Evolutionary conservation across 164 flowering plant species (phyloP), one percentile per base, ranked within the genome.

Genomic region (Aristolochia fimbriata): DNA sequence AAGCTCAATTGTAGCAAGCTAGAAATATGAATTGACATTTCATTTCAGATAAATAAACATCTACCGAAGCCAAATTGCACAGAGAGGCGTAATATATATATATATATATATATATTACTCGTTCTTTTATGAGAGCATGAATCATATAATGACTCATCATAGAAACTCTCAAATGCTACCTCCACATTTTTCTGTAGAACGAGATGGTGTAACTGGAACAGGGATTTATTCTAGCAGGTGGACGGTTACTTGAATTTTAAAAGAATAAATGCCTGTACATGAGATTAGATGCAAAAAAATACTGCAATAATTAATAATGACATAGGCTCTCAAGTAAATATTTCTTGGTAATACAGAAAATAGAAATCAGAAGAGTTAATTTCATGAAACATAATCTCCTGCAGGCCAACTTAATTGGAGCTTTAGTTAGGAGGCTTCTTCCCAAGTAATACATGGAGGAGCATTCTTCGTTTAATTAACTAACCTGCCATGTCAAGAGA

Each of bases 401-500:
- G 85, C 96, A 70, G 98, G 96, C 98, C 98, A 92, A 62, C 71
- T 76, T 87, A 20, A 96, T 92, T 47, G 90, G n/a, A n/a, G n/a
- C n/a, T n/a, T n/a, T n/a, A 57, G 20, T 57, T 19, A 41, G 46
- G 58, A 21, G 20, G 30, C 15, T 13, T 24, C 15, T 15, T 12
- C 21, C 46, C 15, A 4, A 27, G 12, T 56, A 3, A 51, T 17
- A 6, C 47, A 23, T 12, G n/a, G 55, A 57, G 48, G 45, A 10
- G 16, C 20, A 15, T 56, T 4, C 43, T 16, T n/a, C n/a, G n/a
- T n/a, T 31, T 25, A 15, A 48, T 47, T 15, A 59, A 70, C 76
- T 30, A 67, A 92, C 98, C 98, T 76, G 91, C 85, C 98, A 92
- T 92, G 67, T 92, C 96, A 63, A 92, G 93, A 54, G 98, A 89